Base-by-base conservation (phyloP, 805 yeast genomes). In the Pichia nanzhaoensis region DNA sequence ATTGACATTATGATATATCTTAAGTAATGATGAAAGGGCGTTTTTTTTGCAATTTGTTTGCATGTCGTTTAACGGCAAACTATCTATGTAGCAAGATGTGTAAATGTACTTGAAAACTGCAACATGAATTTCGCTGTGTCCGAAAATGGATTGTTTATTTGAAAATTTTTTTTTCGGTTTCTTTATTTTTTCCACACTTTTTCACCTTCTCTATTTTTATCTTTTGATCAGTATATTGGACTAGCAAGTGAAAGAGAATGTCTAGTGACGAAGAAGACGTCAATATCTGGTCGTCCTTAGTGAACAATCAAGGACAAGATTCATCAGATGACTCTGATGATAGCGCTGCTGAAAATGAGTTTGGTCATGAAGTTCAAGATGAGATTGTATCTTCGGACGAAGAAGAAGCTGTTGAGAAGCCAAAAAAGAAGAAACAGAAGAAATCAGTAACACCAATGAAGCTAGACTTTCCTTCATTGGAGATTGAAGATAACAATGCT, bases 241-340 rank as follows among this genome's bases (percentile, higher is more conserved):
- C 28, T 24, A 10, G 10, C 28, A 24, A 24, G 6, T 24, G 28
- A 24, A 24, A 24, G 28, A 10, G 9, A 24, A 46, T 44, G 51
- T 42, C 49, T 3, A 46, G 49, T 41, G 50, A 47, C 44, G 50
- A 50, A 5, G 73, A 66, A 56, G 79, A 69, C 3, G 71, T 66
- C 55, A 88, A 83, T 58, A 83, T 82, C 54, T 83, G 84, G 20
- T 68, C 75, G 16, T 70, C 77, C 42, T 70, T 84, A 44, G 82
- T 39, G 5, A 39, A 24, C 16, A 39, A 30, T 9, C 34, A 21
- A 13, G 24, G 8, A 5, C 17, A 18, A 7, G 24, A 12, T n/a
- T 39, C 41, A 8, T 39, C 41, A 5, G 34, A 28, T 18, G 35
- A 39, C 3, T 35, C 42, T 20, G 14, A 34, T 24, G 20, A 63